Percentiles rank a stretch among this genome's conserved stretches.
These are phyloP conservation scores for Clonostachys byssicola DNA, from an alignment of 2,329 filamentous ascomycete species.

Conservation along the genomic window DNA sequence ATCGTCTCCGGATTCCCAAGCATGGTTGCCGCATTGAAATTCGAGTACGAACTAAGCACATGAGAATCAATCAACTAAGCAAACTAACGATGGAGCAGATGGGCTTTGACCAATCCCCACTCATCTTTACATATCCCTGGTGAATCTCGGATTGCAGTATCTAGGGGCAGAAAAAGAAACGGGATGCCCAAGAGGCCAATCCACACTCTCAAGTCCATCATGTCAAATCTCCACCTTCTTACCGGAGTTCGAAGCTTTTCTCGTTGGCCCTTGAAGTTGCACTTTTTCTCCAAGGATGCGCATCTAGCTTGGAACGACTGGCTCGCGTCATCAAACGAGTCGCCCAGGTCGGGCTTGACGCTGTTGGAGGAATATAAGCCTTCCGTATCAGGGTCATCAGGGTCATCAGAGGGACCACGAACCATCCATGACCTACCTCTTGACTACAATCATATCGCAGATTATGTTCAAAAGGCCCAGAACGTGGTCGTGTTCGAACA, in stretches of 20 bases:
- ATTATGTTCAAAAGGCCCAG: slow-evolving; percentile 51
- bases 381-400: too few species aligned
- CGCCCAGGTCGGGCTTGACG: slow-evolving; percentile 41
- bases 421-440: slow-evolving; percentile 46
- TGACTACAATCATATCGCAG: slow-evolving; percentile 48
- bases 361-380: slow-evolving; percentile 50
- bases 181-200: slow-evolving; percentile 53
- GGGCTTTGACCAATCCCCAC: slow-evolving; percentile 88
- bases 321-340: slow-evolving; percentile 41
- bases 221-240: slow-evolving; percentile 79
- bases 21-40: slow-evolving; percentile 83
- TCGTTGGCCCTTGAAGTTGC: slow-evolving; percentile 76
- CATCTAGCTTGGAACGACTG: slow-evolving; percentile 63
- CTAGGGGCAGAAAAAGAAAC: slow-evolving; percentile 45
- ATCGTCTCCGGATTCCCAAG: slow-evolving; percentile 87
- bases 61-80: neutral
- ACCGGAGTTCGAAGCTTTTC: slow-evolving; percentile 75
- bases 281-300: slow-evolving; percentile 73
- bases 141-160: slow-evolving; percentile 51
- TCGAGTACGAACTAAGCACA: slow-evolving; percentile 63
- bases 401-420: slow-evolving; percentile 11
- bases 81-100: slow-evolving; percentile 45
- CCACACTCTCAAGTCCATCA: slow-evolving; percentile 59
- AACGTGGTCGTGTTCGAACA: slow-evolving; percentile 51
- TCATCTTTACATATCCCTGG: slow-evolving; percentile 72